phyloP scores from a whole-genome alignment of 1,284 basidiomycete genomes.

The Pholiota adiposa region DNA sequence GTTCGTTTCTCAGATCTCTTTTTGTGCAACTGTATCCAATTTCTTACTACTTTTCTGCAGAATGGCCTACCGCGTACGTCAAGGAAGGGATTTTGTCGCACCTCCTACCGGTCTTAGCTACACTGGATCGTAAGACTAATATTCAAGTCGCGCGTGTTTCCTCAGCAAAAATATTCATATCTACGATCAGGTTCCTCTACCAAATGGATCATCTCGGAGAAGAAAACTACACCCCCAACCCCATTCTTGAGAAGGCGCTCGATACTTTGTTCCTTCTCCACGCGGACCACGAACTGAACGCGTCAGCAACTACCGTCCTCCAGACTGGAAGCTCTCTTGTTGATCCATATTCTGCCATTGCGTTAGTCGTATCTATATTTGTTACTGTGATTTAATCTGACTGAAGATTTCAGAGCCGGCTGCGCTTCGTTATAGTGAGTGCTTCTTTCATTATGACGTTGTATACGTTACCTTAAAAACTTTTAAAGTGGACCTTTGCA shows the following conservation, averaged over 20 bases:
- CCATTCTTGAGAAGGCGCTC: constrained; percentile 82
- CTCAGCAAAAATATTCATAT: neutral
- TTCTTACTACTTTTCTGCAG: constrained; percentile 37
- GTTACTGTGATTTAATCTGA: constrained; percentile 4
- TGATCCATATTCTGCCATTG: constrained; percentile 85
- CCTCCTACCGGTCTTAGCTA: constrained; percentile 84
- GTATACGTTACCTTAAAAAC: neutral
- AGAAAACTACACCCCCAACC: constrained; percentile 77
- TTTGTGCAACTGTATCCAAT: constrained; percentile 4
- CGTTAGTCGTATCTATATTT: constrained; percentile 43
- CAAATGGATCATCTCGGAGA: constrained; percentile 84
- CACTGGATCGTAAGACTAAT: constrained; percentile 82
- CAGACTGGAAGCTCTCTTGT: constrained; percentile 88
- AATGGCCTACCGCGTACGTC: constrained; percentile 88
- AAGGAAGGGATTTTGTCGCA: constrained; percentile 86
- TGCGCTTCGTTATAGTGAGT: constrained; percentile 84
- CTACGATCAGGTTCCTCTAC: constrained; percentile 73
- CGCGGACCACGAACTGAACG: constrained; percentile 89
- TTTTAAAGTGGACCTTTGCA: constrained; percentile 78
- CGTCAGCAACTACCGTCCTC: constrained; percentile 80
- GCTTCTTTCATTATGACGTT: neutral
- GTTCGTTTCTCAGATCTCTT: constrained; percentile 45
- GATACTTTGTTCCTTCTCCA: constrained; percentile 87
- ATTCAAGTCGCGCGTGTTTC: constrained; percentile 34
- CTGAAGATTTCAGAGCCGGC: constrained; percentile 57